Conservation (phyloP, 495 filamentous ascomycete genomes). For the Penicillium turbatum region DNA sequence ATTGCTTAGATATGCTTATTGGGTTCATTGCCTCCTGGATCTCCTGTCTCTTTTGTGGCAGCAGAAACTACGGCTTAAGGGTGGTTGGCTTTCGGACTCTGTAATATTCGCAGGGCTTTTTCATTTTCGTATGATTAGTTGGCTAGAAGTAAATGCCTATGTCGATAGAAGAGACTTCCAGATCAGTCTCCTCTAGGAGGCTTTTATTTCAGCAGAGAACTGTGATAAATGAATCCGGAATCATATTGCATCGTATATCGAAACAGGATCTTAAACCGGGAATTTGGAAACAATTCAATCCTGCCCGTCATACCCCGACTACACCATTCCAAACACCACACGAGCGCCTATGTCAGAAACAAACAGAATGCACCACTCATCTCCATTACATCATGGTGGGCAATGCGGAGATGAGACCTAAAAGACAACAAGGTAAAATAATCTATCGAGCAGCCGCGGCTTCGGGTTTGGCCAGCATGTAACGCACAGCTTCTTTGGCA, state of each 20-base stretch:
- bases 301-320: conserved; percentile 21
- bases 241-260: conserved; percentile 4
- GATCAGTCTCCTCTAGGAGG: no score
- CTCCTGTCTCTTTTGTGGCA: not conserved
- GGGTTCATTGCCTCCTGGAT: not conserved
- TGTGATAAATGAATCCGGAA: not conserved
- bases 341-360: conserved; percentile 27
- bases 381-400: conserved; percentile 2
- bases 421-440: not conserved
- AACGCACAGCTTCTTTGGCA: conserved; percentile 45
- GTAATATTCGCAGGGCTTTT: no score
- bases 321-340: conserved; percentile 36
- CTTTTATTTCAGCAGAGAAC: no score
- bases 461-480: conserved; percentile 47
- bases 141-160: no score
- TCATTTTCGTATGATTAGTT: no score
- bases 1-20: not conserved
- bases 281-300: conserved; percentile 20
- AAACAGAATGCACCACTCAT: conserved; percentile 8
- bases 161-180: no score
- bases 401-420: not conserved
- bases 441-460: conserved; percentile 27
- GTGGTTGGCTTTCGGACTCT: not conserved
- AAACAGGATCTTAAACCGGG: conserved; percentile 4
- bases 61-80: no score